phyloP scores from a whole-genome alignment of 225 moss, liverwort and hornwort genomes.

The Straminergon stramineum region DNA sequence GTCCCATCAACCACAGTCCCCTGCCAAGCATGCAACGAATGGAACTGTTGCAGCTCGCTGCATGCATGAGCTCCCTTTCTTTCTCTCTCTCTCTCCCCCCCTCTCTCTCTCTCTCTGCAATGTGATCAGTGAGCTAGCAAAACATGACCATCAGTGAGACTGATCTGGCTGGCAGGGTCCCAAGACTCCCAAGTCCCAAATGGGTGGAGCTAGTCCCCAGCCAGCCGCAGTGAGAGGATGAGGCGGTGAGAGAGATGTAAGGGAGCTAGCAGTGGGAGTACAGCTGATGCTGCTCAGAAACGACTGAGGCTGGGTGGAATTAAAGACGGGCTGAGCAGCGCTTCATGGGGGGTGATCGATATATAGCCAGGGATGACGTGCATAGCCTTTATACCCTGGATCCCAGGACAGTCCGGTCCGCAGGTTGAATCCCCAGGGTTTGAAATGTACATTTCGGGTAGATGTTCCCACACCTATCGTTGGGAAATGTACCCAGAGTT shows the following conservation, averaged over 20 bases:
- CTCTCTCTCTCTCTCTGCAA: background rate
- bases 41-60: background rate
- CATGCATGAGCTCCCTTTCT: background rate
- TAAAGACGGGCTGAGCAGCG: background rate
- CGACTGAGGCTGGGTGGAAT: background rate
- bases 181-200: background rate
- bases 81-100: too few relatives aligned
- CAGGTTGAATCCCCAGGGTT: background rate
- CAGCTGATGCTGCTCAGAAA: background rate
- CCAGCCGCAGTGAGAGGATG: background rate
- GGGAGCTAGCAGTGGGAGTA: background rate
- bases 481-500: fast-evolving
- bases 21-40: background rate
- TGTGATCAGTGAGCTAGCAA: background rate
- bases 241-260: background rate
- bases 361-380: background rate
- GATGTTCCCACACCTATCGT: background rate
- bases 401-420: background rate
- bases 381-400: background rate
- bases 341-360: background rate
- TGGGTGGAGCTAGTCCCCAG: background rate
- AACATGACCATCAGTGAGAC: background rate
- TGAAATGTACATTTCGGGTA: fast-evolving
- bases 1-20: too few relatives aligned
- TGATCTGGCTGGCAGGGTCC: background rate